phyloP scores from a whole-genome alignment of 2,329 filamentous ascomycete species.

The Claviceps sp. region DNA sequence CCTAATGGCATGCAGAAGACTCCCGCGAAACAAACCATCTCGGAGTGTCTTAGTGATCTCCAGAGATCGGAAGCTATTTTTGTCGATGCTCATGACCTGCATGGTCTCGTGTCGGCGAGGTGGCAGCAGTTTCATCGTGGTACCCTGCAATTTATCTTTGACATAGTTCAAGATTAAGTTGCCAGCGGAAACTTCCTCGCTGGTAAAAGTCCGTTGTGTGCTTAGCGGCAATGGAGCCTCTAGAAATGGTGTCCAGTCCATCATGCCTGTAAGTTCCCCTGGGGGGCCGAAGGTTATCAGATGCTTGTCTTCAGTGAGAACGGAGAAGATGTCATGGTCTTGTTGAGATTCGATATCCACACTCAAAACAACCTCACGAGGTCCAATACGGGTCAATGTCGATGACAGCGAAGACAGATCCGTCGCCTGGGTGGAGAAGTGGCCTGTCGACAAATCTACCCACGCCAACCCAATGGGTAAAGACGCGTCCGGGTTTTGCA shows the following conservation, averaged over 20 bases:
- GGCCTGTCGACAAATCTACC: slow-evolving; percentile 89
- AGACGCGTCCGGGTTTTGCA: slow-evolving; percentile 4
- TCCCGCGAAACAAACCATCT: slow-evolving; percentile 67
- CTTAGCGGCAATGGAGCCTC: slow-evolving; percentile 53
- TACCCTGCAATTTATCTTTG: slow-evolving; percentile 60
- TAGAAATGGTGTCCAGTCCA: slow-evolving; percentile 63
- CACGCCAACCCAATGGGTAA: slow-evolving; percentile 65
- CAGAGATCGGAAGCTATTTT: slow-evolving; percentile 75
- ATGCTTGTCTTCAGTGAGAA: slow-evolving; percentile 64
- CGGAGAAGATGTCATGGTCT: slow-evolving; percentile 47
- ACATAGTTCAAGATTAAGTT: slow-evolving; percentile 78
- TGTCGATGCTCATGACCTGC: slow-evolving; percentile 82
- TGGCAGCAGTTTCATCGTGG: slow-evolving; percentile 69
- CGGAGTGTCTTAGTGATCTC: slow-evolving; percentile 80
- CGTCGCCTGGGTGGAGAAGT: slow-evolving; percentile 76
- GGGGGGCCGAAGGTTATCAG: slow-evolving; percentile 58
- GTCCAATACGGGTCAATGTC: slow-evolving; percentile 67
- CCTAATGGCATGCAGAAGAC: slow-evolving; percentile 77
- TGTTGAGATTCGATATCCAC: slow-evolving; percentile 43
- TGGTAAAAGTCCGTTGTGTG: slow-evolving; percentile 43
- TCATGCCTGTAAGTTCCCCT: slow-evolving; percentile 32
- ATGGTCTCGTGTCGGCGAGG: slow-evolving; percentile 61
- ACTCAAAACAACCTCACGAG: slow-evolving; percentile 73
- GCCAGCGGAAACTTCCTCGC: slow-evolving; percentile 61
- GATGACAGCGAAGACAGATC: slow-evolving; percentile 62